Conservation (phyloP, 2,329 filamentous ascomycete species). For the Leptographium radiaticola region DNA sequence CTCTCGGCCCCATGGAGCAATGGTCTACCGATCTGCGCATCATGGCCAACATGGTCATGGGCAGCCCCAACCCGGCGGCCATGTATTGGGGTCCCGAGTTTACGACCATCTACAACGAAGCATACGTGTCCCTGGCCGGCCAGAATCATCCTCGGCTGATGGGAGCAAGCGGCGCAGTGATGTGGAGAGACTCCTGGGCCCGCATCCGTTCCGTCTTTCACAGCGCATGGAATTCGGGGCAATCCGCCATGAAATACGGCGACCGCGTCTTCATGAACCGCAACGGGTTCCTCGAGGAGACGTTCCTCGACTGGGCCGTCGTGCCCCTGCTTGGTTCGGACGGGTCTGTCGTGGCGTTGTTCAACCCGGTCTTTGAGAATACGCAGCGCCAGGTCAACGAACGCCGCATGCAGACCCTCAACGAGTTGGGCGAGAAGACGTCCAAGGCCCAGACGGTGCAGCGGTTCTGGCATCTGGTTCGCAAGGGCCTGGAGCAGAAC, state of each 20-base stretch:
- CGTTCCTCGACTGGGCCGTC: conserved; percentile 73
- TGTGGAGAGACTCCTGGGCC: conserved; percentile 65
- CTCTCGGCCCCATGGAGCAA: conserved; percentile 60
- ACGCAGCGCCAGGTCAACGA: conserved; percentile 68
- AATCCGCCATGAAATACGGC: conserved; percentile 76
- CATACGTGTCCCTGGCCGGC: conserved; percentile 57
- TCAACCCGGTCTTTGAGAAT: conserved; percentile 73
- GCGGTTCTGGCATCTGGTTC: conserved; percentile 60
- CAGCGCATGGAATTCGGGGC: conserved; percentile 53
- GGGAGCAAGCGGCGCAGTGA: conserved; percentile 55
- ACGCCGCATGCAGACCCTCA: conserved; percentile 63
- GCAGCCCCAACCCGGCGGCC: conserved; percentile 58
- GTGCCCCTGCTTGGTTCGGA: conserved; percentile 65
- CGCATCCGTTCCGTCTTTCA: conserved; percentile 56
- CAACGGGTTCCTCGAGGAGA: conserved; percentile 60
- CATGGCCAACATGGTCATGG: conserved; percentile 76
- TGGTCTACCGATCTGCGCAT: conserved; percentile 61
- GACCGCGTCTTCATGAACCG: conserved; percentile 62
- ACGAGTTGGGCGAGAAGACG: conserved; percentile 65
- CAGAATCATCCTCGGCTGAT: conserved; percentile 66
- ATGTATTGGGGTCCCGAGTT: conserved; percentile 71
- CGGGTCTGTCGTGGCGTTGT: conserved; percentile 61
- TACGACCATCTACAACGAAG: conserved; percentile 59
- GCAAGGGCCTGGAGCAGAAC: conserved; percentile 58
- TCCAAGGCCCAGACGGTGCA: conserved; percentile 59